Evolutionary conservation across 495 filamentous ascomycete genomes (phyloP).

Genomic region (Penicillium verhagenii): DNA sequence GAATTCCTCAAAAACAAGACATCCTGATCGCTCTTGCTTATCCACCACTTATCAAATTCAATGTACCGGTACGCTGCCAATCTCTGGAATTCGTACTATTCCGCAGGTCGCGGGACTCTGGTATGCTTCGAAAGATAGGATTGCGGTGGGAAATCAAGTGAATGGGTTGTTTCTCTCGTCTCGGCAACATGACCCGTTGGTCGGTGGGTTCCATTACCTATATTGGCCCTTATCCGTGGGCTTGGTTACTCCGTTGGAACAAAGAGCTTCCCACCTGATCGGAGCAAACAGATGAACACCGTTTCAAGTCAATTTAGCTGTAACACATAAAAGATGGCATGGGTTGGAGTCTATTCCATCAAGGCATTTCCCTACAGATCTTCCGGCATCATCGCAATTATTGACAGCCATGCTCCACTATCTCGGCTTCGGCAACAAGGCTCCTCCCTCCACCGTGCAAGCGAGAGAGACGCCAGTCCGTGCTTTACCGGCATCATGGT

Average conservation of each 20-base stretch:
- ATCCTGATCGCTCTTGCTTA: background rate
- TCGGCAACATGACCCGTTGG: background rate
- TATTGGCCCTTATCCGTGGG: background rate
- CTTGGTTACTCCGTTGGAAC: background rate
- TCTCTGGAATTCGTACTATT: background rate
- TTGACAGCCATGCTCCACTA: constrained; percentile 28
- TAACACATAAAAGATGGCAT: background rate
- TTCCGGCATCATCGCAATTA: background rate
- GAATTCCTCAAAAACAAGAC: too few species aligned
- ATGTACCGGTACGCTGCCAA: background rate
- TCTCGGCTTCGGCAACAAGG: constrained; percentile 27
- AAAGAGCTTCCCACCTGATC: background rate
- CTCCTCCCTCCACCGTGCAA: constrained; percentile 15
- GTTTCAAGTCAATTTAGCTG: background rate
- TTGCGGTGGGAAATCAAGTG: background rate
- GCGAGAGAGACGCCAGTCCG: constrained; percentile 23
- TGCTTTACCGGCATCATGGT: constrained; percentile 51
- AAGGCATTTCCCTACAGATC: background rate
- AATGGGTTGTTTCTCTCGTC: background rate
- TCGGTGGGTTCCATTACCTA: background rate
- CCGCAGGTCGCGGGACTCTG: background rate
- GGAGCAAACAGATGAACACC: background rate
- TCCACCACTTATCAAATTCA: background rate
- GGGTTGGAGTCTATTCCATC: too few species aligned
- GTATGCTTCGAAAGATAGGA: background rate